A percentile compares a stretch with the other conserved stretches of the same genome.
These are phyloP conservation scores for Moesziomyces sp. DNA, from an alignment of 1,284 basidiomycete genomes.

Conservation along the genomic window DNA sequence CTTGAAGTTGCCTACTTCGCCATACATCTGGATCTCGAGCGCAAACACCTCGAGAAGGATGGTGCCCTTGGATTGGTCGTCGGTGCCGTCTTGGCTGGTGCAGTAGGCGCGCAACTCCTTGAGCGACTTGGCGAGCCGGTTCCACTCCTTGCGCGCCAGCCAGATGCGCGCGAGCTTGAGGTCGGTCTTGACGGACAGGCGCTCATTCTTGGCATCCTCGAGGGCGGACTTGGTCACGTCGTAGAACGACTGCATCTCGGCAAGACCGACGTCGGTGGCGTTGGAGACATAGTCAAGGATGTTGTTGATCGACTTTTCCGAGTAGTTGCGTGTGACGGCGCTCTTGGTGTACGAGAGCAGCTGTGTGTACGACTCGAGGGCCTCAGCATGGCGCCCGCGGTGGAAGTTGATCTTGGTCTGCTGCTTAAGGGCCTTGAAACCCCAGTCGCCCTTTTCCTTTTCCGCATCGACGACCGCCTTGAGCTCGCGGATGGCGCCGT, in stretches of 20 bases:
- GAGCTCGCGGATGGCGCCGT: constrained; percentile 88
- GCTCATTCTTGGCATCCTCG: constrained; percentile 95
- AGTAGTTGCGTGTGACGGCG: constrained; percentile 64
- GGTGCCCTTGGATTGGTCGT: constrained; percentile 88
- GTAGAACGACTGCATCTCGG: constrained; percentile 92
- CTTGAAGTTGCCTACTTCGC: constrained; percentile 92
- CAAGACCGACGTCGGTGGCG: constrained; percentile 77
- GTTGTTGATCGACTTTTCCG: constrained; percentile 96
- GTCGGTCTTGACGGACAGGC: constrained; percentile 93
- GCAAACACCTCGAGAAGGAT: constrained; percentile 97
- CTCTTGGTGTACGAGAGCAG: constrained; percentile 82
- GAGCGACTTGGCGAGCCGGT: constrained; percentile 75
- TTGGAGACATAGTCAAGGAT: constrained; percentile 96
- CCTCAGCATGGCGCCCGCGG: constrained; percentile 80
- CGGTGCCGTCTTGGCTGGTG: constrained; percentile 74
- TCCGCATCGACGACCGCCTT: constrained; percentile 87
- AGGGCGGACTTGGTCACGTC: constrained; percentile 89
- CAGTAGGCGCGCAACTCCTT: constrained; percentile 70
- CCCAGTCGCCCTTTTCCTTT: constrained; percentile 88
- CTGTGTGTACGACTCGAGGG: constrained; percentile 84
- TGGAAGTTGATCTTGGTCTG: constrained; percentile 94
- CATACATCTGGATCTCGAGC: constrained; percentile 99
- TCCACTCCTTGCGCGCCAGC: constrained; percentile 93
- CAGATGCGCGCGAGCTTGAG: constrained; percentile 96
- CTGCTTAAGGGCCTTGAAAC: constrained; percentile 98